Base-by-base conservation (phyloP, 805 yeast species). In the Cyberlindnera mrakii region DNA sequence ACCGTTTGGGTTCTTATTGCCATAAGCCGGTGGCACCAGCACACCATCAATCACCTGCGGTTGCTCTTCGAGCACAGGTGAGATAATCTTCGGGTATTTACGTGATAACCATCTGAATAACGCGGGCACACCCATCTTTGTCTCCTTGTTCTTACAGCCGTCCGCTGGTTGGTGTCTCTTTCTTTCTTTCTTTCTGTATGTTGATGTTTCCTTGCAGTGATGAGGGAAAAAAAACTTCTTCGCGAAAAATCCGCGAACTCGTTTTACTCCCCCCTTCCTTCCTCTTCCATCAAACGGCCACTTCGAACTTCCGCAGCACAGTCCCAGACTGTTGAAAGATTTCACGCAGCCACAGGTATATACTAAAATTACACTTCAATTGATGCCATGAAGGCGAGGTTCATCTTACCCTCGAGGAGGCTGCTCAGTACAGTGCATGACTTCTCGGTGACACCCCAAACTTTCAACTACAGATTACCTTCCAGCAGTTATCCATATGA, bases 51-150 rank as follows among this genome's bases (percentile, higher is more conserved):
- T 71, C 1, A 65, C 63, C 3, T 71, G 71, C 0, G 77, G 68
- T 14, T 75, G 80, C 38, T 83, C 95, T 57, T 89, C 96, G 4
- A 86, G 55, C 6, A 88, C 97, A 0, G 96, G 95, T 0, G 95
- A 78, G 41, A 93, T 87, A 62, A 87, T 91, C 67, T 91, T 90
- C 11, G 99, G 98, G 57, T 89, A 93, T 62, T 90, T 88, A 49
- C 79, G 67, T 1, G 98, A 88, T 39, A 93, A 71, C 98, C 99
- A 93, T 68, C 99, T 77, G 67, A 89, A 93, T 57, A 93, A 81
- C 18, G 99, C 96, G 50, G 99, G 99, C 51, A 93, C 99, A 72
- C 99, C 96, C 93, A 85, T 85, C 18, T 18, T 18, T 34, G 29
- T 23, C 11, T 23, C 11, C 11, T 23, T 23, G 27, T 23, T 23